A percentile compares a stretch with the other conserved stretches of the same genome.
Evolutionary conservation across 257 asterid species (phyloP).

Genomic region (Parsonsia alboflavescens): DNA sequence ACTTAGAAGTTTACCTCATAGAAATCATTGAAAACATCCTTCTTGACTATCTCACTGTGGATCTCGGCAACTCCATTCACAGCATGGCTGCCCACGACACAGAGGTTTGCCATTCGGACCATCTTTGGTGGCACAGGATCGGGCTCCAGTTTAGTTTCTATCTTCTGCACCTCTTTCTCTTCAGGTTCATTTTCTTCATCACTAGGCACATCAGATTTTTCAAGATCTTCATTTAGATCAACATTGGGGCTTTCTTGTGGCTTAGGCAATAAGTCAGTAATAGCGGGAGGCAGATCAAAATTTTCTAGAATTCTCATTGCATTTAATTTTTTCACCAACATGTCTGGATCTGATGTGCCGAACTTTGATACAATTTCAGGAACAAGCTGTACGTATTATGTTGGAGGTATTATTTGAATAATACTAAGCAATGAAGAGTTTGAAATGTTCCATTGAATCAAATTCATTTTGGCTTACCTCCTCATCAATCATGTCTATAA

Average conservation of each 20-base stretch:
- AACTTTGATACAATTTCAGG: constrained; percentile 54
- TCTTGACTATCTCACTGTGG: constrained; percentile 77
- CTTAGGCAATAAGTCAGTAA: constrained; percentile 32
- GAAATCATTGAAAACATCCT: constrained; percentile 73
- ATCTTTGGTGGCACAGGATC: constrained; percentile 45
- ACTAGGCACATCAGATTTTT: constrained; percentile 18
- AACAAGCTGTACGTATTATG: constrained; percentile 49
- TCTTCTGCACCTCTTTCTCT: constrained; percentile 32
- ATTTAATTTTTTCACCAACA: constrained; percentile 50
- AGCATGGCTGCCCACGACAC: constrained; percentile 84
- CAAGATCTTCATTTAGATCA: constrained; percentile 27
- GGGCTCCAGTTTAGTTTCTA: constrained; percentile 29
- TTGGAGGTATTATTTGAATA: constrained; percentile 10
- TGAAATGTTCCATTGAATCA: constrained; percentile 13
- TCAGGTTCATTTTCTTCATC: constrained; percentile 25
- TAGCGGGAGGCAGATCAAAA: constrained; percentile 59
- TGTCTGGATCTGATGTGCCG: constrained; percentile 48
- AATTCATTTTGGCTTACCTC: constrained; percentile 42
- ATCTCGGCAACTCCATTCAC: constrained; percentile 90
- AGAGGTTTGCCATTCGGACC: constrained; percentile 86
- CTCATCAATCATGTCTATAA: constrained; percentile 71
- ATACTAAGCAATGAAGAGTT: constrained; percentile 19
- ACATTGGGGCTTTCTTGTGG: constrained; percentile 24
- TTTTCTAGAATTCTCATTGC: constrained; percentile 77
- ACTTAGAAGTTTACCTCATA: constrained; percentile 45